Evolutionary conservation across 306 rosid species (phyloP).

Genomic region (Canavalia gladiata): DNA sequence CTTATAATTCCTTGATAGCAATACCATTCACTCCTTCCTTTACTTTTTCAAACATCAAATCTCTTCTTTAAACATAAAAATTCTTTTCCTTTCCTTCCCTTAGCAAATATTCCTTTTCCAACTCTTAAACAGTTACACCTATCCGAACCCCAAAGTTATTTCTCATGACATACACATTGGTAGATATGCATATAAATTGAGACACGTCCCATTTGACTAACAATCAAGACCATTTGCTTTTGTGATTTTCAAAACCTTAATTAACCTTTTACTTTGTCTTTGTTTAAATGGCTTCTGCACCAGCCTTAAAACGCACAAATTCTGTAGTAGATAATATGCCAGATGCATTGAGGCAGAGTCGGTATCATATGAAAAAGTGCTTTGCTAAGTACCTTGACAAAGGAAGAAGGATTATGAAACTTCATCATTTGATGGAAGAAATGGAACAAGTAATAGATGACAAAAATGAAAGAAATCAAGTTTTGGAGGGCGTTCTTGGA

Average conservation of each 20-base stretch:
- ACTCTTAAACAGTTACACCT: constrained; percentile 35
- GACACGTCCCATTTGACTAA: constrained; percentile 22
- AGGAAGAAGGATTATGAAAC: constrained; percentile 78
- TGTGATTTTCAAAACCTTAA: constrained; percentile 28
- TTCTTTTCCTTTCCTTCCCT: constrained; percentile 60
- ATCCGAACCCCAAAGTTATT: constrained; percentile 19
- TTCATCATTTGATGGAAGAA: constrained; percentile 77
- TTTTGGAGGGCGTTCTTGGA: constrained; percentile 79
- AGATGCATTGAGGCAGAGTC: constrained; percentile 79
- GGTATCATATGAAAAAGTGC: constrained; percentile 84
- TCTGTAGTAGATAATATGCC: constrained; percentile 74
- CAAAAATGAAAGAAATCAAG: constrained; percentile 60
- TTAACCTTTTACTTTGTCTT: not conserved
- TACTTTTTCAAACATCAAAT: constrained; percentile 50
- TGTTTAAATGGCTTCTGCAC: constrained; percentile 58
- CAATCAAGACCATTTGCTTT: constrained; percentile 26
- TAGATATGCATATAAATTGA: constrained; percentile 52
- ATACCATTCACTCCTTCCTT: constrained; percentile 35
- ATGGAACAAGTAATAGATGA: constrained; percentile 74
- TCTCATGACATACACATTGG: constrained; percentile 36
- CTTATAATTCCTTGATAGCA: constrained; percentile 51
- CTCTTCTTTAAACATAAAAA: constrained; percentile 45
- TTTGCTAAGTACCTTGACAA: constrained; percentile 79
- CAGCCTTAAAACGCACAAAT: constrained; percentile 57
- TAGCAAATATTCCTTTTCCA: constrained; percentile 59